Evolutionary conservation across 805 yeast genomes (phyloP).

Genomic region (Barnettozyma populi): DNA sequence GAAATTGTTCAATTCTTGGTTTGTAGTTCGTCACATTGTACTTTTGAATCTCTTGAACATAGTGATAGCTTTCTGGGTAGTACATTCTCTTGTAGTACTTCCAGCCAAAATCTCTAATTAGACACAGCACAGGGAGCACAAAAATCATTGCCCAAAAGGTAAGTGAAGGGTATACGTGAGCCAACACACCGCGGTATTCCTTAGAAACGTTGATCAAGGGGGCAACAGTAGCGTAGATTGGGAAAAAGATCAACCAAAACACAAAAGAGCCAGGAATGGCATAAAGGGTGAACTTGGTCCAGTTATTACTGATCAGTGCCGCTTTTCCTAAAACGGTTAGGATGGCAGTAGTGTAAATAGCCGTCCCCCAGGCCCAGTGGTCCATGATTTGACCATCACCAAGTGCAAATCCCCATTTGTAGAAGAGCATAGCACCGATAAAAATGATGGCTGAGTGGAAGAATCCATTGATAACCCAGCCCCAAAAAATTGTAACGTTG

Average conservation of each 20-base stretch:
- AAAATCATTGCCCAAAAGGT: slow-evolving; percentile 81
- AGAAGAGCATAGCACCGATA: slow-evolving; percentile 64
- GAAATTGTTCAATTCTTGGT: slow-evolving; percentile 96
- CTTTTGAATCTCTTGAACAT: slow-evolving; percentile 95
- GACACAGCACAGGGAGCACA: slow-evolving; percentile 71
- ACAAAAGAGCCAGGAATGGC: slow-evolving; percentile 94
- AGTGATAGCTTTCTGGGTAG: slow-evolving; percentile 87
- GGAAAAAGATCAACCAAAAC: slow-evolving; percentile 82
- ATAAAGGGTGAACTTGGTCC: slow-evolving; percentile 89
- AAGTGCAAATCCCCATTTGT: slow-evolving; percentile 59
- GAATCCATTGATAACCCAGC: slow-evolving; percentile 95
- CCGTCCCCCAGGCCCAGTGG: slow-evolving; percentile 95
- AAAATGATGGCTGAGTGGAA: slow-evolving; percentile 86
- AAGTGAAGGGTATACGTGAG: slow-evolving; percentile 68
- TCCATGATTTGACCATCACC: slow-evolving; percentile 68
- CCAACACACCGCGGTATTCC: slow-evolving; percentile 78
- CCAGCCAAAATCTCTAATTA: slow-evolving; percentile 87
- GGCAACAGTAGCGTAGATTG: slow-evolving; percentile 79
- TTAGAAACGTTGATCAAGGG: slow-evolving; percentile 77
- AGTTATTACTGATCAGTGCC: slow-evolving; percentile 80
- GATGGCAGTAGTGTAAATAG: slow-evolving; percentile 80
- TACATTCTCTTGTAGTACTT: slow-evolving; percentile 91
- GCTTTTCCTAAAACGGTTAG: slow-evolving; percentile 93
- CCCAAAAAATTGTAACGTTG: slow-evolving; percentile 91
- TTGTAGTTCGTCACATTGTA: slow-evolving; percentile 88